Evolutionary conservation across 2,329 filamentous ascomycete species (phyloP).

Genomic region (Capronia coronata): DNA sequence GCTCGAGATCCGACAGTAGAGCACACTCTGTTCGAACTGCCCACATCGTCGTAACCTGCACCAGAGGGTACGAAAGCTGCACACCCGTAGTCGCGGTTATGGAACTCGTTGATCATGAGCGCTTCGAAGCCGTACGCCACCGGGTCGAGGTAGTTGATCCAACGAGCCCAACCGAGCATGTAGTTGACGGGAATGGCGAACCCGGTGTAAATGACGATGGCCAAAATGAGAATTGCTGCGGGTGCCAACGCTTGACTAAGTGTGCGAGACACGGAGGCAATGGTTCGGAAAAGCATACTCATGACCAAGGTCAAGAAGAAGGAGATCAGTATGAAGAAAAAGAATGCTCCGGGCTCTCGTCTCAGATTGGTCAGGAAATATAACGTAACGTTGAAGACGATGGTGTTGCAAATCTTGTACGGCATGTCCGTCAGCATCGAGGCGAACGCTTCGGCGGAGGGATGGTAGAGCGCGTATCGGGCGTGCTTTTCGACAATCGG

Average conservation of each 20-base stretch:
- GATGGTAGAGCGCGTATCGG: conserved; percentile 82
- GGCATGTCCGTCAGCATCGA: conserved; percentile 84
- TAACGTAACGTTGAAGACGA: conserved; percentile 70
- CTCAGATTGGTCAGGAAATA: conserved; percentile 86
- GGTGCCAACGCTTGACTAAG: conserved; percentile 58
- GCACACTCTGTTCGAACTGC: conserved; percentile 1
- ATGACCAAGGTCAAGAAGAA: conserved; percentile 54
- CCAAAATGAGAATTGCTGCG: conserved; percentile 48
- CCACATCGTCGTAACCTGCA: conserved; percentile 51
- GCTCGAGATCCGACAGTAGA: conserved; percentile 50
- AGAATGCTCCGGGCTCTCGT: conserved; percentile 68
- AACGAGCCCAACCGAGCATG: conserved; percentile 59
- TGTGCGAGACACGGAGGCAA: conserved; percentile 64
- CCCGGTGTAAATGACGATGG: conserved; percentile 61
- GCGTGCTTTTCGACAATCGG: conserved; percentile 87
- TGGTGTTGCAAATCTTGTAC: conserved; percentile 67
- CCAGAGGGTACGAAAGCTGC: conserved; percentile 48
- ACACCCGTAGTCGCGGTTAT: conserved; percentile 53
- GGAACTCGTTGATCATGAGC: conserved; percentile 53
- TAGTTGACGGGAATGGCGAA: conserved; percentile 57
- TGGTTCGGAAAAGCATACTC: conserved; percentile 50
- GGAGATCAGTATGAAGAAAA: conserved; percentile 71
- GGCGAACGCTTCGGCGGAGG: conserved; percentile 77
- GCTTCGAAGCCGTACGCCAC: conserved; percentile 61
- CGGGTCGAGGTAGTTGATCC: conserved; percentile 62